A percentile compares a stretch with the other conserved stretches of the same genome.
Evolutionary conservation across 164 flowering plant species (phyloP).

Genomic region (Aristolochia californica): DNA sequence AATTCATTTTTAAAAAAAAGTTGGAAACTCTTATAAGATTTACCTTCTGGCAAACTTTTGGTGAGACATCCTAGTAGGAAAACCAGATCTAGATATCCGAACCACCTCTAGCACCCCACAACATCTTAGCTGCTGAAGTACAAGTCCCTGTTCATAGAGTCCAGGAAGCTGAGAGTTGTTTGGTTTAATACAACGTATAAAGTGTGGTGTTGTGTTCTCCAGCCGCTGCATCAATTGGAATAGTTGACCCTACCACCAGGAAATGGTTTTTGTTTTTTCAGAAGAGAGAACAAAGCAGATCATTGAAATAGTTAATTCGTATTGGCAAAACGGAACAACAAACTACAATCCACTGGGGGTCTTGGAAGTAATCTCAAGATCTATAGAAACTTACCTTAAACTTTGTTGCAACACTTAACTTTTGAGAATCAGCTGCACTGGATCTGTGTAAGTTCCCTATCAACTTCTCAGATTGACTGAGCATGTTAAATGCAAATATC

Average conservation of each 20-base stretch:
- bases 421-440: conserved; percentile 94
- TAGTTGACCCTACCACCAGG: conserved; percentile 54
- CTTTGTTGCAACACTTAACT: conserved; percentile 88
- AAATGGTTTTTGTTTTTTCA: background rate
- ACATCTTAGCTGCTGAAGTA: conserved; percentile 86
- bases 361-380: background rate
- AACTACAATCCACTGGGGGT: too few relatives aligned
- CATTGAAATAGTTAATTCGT: too few relatives aligned
- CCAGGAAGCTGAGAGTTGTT: conserved; percentile 78
- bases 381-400: conserved; percentile 60
- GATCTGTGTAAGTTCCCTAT: conserved; percentile 69
- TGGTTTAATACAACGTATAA: conserved; percentile 95
- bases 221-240: conserved; percentile 90
- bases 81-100: conserved; percentile 92
- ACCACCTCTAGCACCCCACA: conserved; percentile 99
- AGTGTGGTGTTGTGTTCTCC: conserved; percentile 94
- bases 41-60: conserved; percentile 97
- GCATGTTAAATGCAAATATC: conserved; percentile 81
- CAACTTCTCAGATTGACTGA: conserved; percentile 69
- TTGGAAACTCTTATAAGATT: background rate
- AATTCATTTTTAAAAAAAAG: background rate
- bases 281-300: background rate
- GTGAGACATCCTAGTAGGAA: conserved; percentile 93
- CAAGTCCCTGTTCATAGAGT: conserved; percentile 74
- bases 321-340: too few relatives aligned